A percentile compares a stretch with the other conserved stretches of the same genome.
These are phyloP conservation scores for Podospora australis DNA, from an alignment of 495 filamentous ascomycete species.

Conservation along the genomic window DNA sequence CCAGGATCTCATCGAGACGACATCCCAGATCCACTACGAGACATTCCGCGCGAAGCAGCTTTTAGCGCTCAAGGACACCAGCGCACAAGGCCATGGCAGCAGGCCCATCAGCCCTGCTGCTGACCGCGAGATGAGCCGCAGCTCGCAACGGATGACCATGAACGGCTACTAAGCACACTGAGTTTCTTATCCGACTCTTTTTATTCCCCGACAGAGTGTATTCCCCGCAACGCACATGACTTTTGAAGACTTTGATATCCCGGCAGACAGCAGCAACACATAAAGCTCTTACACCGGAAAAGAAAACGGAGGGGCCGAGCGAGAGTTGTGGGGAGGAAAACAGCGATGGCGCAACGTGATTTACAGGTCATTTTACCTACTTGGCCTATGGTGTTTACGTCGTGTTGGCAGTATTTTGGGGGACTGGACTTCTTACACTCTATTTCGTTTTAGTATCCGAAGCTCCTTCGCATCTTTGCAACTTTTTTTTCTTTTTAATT, in stretches of 20 bases:
- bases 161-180: constrained; percentile 71
- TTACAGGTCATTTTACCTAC: constrained; percentile 20
- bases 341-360: constrained; percentile 17
- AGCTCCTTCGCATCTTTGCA: constrained; percentile 24
- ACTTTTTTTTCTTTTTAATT: constrained; percentile 24
- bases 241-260: constrained; percentile 18
- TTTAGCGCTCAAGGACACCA: constrained; percentile 94
- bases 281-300: constrained; percentile 7
- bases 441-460: constrained; percentile 31
- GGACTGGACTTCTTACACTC: constrained; percentile 23
- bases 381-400: constrained; percentile 22
- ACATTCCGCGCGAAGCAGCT: constrained; percentile 99
- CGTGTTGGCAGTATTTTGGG: constrained; percentile 24
- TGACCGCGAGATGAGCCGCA: constrained; percentile 91
- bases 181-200: constrained; percentile 1
- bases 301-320: neutral
- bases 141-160: constrained; percentile 94
- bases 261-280: constrained; percentile 7
- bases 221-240: constrained; percentile 7
- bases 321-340: constrained; percentile 15
- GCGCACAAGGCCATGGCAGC: constrained; percentile 78
- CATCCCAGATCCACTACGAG: constrained; percentile 99
- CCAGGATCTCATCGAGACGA: constrained; percentile 97
- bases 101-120: constrained; percentile 91
- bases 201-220: constrained; percentile 4